Evolutionary conservation across 495 filamentous ascomycete genomes (phyloP), one percentile per base, ranked within the genome.

Genomic region (Penicillium desertorum): DNA sequence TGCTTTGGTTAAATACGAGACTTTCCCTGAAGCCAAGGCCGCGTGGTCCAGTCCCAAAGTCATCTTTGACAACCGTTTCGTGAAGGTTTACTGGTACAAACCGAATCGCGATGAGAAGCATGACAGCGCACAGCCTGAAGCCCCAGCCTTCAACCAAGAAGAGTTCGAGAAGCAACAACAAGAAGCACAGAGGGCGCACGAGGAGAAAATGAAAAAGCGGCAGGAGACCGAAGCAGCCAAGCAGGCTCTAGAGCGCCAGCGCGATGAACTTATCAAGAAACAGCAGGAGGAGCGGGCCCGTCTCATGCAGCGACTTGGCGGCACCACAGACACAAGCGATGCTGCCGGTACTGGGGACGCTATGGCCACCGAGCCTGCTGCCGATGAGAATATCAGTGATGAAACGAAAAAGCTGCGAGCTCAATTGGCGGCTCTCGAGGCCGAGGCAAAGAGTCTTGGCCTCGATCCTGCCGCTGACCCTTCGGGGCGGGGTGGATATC

Each of bases 81-180:
- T 98, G 44, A 98, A 96, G 68, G 91, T 98, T 5, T 98, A 92
- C 65, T 98, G 94, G 94, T 82, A 89, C 69, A 93, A 89, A 61
- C 82, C 86, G 0, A 83, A 86, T 2, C 61, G 63, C 32, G 66
- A 72, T 5, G 73, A 79, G 19, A 66, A 59, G 25, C 23, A 10
- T 39, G 74, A 72, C 37, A 65, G 64, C 29, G 68, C 62, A 36
- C 68, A 58, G 45, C 60, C 64, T 14, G 66, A 66, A 27, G 42
- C 65, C 22, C 61, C 60, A 22, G 76, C 83, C 45, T 84, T 96
- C 51, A 86, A 98, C 62, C 77, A 84, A 61, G 91, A 89, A 56
- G 88, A 94, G 56, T 88, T 98, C 54, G 69, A 84, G 50, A 83
- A 77, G 47, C 85, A 86, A 64, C 90, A 96, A 64, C 79, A 85